Evolutionary conservation across 1,139 yeast genomes (phyloP), one percentile per base, ranked within the genome.

Genomic region (Debaryomyces nepalensis): DNA sequence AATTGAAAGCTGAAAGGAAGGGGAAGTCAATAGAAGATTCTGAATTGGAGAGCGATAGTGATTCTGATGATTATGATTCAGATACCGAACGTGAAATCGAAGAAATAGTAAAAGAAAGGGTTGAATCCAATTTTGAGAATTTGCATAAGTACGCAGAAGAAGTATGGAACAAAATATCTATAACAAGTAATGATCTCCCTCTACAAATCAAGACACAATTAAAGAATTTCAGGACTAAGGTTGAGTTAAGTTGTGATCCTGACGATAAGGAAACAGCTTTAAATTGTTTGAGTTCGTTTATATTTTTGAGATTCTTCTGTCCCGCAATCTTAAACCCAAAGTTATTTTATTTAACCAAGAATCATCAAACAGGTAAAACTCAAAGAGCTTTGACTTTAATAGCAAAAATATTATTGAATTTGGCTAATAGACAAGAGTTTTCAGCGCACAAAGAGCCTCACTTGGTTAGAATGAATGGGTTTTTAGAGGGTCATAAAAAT

Each of bases 291-390:
- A 80, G 95, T 20, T 91, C 96, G 1, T 87, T 93, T 55, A 68
- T 93, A 16, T 93, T 93, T 59, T 66, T 93, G 48, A 70, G 98
- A 47, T 90, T 88, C 59, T 82, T 89, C 52, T 91, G 97, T 56
- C 98, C 98, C 0, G 96, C 96, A 0, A 79, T 93, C 32, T 68
- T 93, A 54, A 90, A 89, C 55, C 98, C 98, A 0, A 89, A 89
- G 55, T 64, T 89, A 36, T 90, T 89, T 59, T 82, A 84, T 48
- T 70, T 93, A 39, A 79, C 89, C 1, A 77, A 79, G 44, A 73
- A 77, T 37, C 93, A 87, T 54, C 89, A 89, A 45, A 74, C 82
- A 8, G 88, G 90, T 1, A 71, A 72, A 14, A 74, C 83, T 1
- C 93, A 89, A 53, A 73, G 96, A 44, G 85, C 96, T 0, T 65